A percentile compares a stretch with the other conserved stretches of the same genome.
These are phyloP conservation scores for Volutella citrinella DNA, from an alignment of 2,329 filamentous ascomycete species.

Conservation along the genomic window DNA sequence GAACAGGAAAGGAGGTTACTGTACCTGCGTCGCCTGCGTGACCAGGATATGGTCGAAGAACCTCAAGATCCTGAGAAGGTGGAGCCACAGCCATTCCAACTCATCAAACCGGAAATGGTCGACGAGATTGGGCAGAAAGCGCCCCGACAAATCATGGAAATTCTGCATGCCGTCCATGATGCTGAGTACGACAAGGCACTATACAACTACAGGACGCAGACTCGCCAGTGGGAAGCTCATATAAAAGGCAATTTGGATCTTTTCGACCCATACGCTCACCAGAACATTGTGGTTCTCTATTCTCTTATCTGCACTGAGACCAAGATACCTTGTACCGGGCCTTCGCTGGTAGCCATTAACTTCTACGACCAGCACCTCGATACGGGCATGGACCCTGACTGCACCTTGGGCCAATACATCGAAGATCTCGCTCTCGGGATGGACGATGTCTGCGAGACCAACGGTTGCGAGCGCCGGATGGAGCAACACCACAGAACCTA, in stretches of 20 bases:
- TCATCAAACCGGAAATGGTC: conserved; percentile 95
- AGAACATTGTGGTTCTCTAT: conserved; percentile 92
- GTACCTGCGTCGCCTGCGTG: conserved; percentile 77
- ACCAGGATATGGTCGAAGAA: conserved; percentile 65
- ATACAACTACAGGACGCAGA: conserved; percentile 92
- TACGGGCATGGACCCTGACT: conserved; percentile 73
- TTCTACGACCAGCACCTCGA: conserved; percentile 91
- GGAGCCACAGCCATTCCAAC: conserved; percentile 72
- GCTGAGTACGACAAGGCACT: conserved; percentile 95
- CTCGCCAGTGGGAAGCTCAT: conserved; percentile 93
- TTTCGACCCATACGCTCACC: conserved; percentile 93
- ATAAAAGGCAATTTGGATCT: conserved; percentile 83
- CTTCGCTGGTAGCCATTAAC: conserved; percentile 82
- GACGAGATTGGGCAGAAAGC: conserved; percentile 77
- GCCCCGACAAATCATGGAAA: conserved; percentile 84
- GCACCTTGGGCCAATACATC: conserved; percentile 90
- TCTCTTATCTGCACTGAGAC: conserved; percentile 92
- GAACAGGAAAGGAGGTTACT: conserved; percentile 84
- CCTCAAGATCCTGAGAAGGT: conserved; percentile 57
- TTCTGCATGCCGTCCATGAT: conserved; percentile 90
- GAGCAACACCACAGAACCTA: conserved; percentile 93
- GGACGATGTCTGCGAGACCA: conserved; percentile 73
- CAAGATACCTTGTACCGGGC: conserved; percentile 89
- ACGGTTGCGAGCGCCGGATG: conserved; percentile 86
- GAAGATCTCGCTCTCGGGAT: conserved; percentile 81